Percentiles rank a stretch among this genome's conserved stretches.
phyloP scores from a whole-genome alignment of 1,284 basidiomycete species.

The Schizophyllum amplum region DNA sequence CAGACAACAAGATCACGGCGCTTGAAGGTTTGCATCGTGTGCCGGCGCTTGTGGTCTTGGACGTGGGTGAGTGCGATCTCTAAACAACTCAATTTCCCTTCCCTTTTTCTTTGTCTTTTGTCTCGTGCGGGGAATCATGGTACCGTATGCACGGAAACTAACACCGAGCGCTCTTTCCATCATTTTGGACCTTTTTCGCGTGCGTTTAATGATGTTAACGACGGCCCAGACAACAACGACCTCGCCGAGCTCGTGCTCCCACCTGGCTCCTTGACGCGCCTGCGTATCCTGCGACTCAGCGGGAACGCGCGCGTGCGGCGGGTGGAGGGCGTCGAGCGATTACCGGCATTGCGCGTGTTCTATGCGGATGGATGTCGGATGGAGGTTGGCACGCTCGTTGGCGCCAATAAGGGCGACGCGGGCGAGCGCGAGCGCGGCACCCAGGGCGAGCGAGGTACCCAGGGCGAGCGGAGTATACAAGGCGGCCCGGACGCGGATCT shows the following conservation, averaged over 20 bases:
- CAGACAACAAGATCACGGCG: background rate
- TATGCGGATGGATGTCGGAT: constrained; percentile 89
- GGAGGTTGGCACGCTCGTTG: constrained; percentile 9
- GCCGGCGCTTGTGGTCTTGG: constrained; percentile 60
- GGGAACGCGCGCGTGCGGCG: constrained; percentile 60
- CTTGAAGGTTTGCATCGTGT: constrained; percentile 51
- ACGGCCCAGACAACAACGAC: constrained; percentile 62
- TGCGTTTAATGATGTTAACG: too few relatives aligned
- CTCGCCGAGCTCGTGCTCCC: constrained; percentile 41
- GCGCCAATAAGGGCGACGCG: too few relatives aligned
- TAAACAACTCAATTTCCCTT: background rate
- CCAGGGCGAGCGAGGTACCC: too few relatives aligned
- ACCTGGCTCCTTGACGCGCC: constrained; percentile 47
- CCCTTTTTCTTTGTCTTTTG: constrained; percentile 7
- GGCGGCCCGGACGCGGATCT: too few relatives aligned
- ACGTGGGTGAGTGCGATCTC: constrained; percentile 58
- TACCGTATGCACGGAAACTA: too few relatives aligned
- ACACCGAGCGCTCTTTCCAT: too few relatives aligned
- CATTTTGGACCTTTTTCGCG: too few relatives aligned
- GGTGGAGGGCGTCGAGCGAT: constrained; percentile 58
- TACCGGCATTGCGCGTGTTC: constrained; percentile 78
- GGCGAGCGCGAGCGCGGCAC: too few relatives aligned
- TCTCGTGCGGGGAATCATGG: too few relatives aligned
- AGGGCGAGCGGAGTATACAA: too few relatives aligned
- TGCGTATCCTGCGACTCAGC: constrained; percentile 84